Percentiles rank a stretch among this genome's conserved stretches.
These are phyloP conservation scores for Candida wancherniae DNA, from an alignment of 805 yeast species.

Conservation along the genomic window DNA sequence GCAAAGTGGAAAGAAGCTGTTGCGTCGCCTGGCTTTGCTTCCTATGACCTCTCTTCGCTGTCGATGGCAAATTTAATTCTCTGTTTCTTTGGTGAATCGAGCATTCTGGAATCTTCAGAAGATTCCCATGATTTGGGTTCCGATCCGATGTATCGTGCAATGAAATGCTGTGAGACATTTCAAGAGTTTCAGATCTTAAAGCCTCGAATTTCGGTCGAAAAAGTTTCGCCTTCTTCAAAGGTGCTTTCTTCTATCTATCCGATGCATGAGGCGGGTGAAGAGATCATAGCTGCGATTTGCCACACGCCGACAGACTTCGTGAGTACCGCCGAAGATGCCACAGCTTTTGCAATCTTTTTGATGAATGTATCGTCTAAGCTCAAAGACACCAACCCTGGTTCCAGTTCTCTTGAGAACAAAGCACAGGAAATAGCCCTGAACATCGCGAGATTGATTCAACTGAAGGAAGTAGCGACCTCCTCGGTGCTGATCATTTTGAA, in stretches of 20 bases:
- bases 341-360: constrained; percentile 1
- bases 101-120: too few relatives aligned
- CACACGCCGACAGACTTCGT: neutral
- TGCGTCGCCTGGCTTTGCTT: too few relatives aligned
- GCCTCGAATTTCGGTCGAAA: neutral
- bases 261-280: too few relatives aligned
- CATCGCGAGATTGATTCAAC: constrained; percentile 6
- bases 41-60: too few relatives aligned
- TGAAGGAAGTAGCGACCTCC: constrained; percentile 6
- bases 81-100: too few relatives aligned
- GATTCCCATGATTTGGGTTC: neutral
- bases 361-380: constrained; percentile 2
- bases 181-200: constrained; percentile 3
- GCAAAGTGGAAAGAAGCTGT: constrained; percentile 43
- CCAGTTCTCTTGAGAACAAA: constrained; percentile 2
- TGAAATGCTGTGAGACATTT: constrained; percentile 4
- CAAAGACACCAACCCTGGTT: neutral
- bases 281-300: too few relatives aligned
- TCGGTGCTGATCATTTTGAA: constrained; percentile 2
- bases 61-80: too few relatives aligned
- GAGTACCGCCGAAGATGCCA: constrained; percentile 1
- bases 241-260: too few relatives aligned
- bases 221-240: neutral
- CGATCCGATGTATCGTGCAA: constrained; percentile 5
- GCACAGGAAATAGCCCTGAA: constrained; percentile 8